These are phyloP conservation scores for Coemansia umbellata DNA, from an alignment of 192 early-diverging fungal species.

Conservation along the genomic window DNA sequence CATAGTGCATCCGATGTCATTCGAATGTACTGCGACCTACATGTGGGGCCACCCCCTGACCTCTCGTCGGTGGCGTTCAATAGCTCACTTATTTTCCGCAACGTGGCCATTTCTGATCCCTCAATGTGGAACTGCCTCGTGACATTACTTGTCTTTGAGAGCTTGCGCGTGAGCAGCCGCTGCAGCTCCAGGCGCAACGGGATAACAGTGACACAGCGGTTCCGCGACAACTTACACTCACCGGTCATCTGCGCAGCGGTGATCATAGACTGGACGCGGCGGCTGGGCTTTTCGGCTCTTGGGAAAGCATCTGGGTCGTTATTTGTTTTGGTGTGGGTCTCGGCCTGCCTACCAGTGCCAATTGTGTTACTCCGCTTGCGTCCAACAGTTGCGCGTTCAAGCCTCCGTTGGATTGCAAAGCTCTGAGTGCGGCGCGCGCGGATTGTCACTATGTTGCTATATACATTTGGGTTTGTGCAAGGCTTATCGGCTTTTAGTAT, in stretches of 20 bases:
- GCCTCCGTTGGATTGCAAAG: constrained; percentile 31
- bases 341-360: constrained; percentile 29
- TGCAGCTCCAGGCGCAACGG: constrained; percentile 41
- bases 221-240: neutral
- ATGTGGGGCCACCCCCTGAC: too few relatives aligned
- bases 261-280: constrained; percentile 40
- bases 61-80: neutral
- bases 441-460: constrained; percentile 25
- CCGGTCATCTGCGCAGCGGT: neutral
- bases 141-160: neutral
- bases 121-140: neutral
- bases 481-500: neutral
- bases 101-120: neutral
- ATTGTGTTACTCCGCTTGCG: constrained; percentile 45
- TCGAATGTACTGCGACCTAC: too few relatives aligned
- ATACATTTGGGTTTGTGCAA: neutral
- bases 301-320: constrained; percentile 8
- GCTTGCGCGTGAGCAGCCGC: constrained; percentile 7
- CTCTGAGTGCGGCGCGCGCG: constrained; percentile 38
- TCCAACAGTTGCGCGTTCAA: constrained; percentile 23
- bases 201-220: constrained; percentile 31
- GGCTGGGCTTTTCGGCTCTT: constrained; percentile 12
- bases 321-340: neutral
- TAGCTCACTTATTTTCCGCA: neutral
- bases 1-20: too few relatives aligned